Conservation (phyloP, 139 green algal species). For the Diplosphaera chodatii region DNA sequence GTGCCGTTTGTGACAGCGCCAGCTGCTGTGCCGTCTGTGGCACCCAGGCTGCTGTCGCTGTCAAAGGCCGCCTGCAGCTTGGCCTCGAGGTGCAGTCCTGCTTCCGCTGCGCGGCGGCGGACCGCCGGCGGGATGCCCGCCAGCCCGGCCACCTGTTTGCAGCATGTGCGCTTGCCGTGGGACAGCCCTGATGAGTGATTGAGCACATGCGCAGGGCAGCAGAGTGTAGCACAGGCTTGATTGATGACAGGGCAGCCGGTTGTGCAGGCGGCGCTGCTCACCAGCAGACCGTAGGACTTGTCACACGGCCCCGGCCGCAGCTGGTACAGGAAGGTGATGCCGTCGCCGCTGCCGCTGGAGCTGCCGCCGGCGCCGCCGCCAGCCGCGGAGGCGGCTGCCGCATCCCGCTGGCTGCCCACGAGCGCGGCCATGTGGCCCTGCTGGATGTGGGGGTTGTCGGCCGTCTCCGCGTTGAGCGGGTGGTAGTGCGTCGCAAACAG, state of each 20-base stretch:
- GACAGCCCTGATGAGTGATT: too few species aligned
- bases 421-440: constrained; percentile 53
- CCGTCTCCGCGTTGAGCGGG: constrained; percentile 43
- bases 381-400: background rate
- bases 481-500: constrained; percentile 95
- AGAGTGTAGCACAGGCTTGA: too few species aligned
- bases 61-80: constrained; percentile 12
- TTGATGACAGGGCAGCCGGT: too few species aligned
- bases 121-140: constrained; percentile 31
- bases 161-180: too few species aligned
- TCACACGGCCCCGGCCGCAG: constrained; percentile 49
- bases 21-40: too few species aligned
- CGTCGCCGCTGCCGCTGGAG: background rate
- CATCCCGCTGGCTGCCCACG: constrained; percentile 1
- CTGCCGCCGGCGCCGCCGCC: background rate
- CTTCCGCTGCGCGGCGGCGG: constrained; percentile 13
- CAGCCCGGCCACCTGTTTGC: constrained; percentile 34
- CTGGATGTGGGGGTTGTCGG: background rate
- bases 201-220: too few species aligned
- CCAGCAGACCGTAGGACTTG: constrained; percentile 73
- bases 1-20: too few species aligned
- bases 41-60: too few species aligned
- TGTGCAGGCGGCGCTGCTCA: too few species aligned
- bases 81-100: constrained; percentile 8
- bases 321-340: constrained; percentile 78